These are phyloP conservation scores for Elsinoe fawcettii DNA, from an alignment of 2,329 filamentous ascomycete species.

Conservation along the genomic window DNA sequence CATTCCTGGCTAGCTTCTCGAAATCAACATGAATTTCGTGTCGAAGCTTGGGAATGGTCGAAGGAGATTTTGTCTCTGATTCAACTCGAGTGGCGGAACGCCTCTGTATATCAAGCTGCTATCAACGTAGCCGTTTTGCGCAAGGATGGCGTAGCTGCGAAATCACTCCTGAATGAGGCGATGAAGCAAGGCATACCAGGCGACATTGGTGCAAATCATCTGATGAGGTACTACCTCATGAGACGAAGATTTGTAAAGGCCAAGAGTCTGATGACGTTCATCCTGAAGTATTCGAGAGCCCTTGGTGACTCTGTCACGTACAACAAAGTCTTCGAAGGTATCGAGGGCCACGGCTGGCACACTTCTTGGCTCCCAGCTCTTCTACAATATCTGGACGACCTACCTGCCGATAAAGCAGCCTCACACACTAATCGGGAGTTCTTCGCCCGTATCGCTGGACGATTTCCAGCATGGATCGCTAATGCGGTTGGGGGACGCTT, in stretches of 20 bases:
- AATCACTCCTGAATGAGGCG: background rate
- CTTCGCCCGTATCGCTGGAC: background rate
- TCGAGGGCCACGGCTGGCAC: background rate
- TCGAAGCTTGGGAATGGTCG: background rate
- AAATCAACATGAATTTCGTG: background rate
- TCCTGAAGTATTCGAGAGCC: background rate
- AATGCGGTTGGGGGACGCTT: background rate
- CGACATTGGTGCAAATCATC: background rate
- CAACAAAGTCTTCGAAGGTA: background rate
- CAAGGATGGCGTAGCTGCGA: background rate
- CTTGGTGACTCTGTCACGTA: background rate
- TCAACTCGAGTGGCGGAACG: background rate
- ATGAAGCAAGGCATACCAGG: background rate
- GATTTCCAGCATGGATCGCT: background rate
- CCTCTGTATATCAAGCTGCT: background rate
- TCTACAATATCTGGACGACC: background rate
- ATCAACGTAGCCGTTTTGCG: background rate
- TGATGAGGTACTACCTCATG: background rate
- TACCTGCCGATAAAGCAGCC: background rate
- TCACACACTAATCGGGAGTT: background rate
- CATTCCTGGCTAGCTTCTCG: background rate
- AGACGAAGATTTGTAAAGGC: background rate
- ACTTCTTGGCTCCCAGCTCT: background rate
- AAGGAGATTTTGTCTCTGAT: background rate
- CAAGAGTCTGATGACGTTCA: background rate